Evolutionary conservation across 1,139 yeast species (phyloP), one percentile per base, ranked within the genome.

Genomic region (Blastobotrys malaysiensis): DNA sequence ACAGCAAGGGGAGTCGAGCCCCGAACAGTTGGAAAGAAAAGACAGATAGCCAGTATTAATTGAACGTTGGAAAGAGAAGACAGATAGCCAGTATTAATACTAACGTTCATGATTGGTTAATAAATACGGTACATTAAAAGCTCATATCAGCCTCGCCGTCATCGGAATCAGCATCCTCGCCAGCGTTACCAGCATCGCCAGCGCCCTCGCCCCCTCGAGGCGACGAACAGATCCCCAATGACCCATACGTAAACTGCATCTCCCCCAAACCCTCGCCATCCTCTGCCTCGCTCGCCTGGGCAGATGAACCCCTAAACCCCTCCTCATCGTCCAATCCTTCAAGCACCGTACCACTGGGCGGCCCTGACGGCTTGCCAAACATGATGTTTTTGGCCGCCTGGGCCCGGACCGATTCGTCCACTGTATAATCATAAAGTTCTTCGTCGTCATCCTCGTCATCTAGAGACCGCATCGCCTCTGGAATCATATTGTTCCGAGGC

Each of bases 401-500:
- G 7, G n/a, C 39, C 3, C 39, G 16, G 16, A 3, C n/a, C 39
- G 39, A 31, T 6, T 31, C 39, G 11, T 31, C 39, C 39, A 31
- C 11, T 31, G 39, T 31, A 11, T 31, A 31, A 7, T 31, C 39
- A 13, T 13, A 11, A 46, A 53, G 36, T 31, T 56, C 60, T 3
- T 50, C 52, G 9, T 49, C 54, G 1, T 47, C 55, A 9, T 55
- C 52, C 18, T 21, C 57, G 39, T 54, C 56, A 21, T 53, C 55
- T 21, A 58, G 62, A 11, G 50, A 55, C 3, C 57, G 57, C 55
- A 55, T 54, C 36, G 16, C 39, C 47, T n/a, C 49, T 24, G 14
- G 43, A 18, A 13, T 31, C 45, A 36, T 21, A 19, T 9, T 43
- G 20, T 4, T 19, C 18, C 3, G 24, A 20, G 6, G 27, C 7